These are phyloP conservation scores for Candida tallmaniae DNA, from an alignment of 805 yeast species.

Conservation along the genomic window DNA sequence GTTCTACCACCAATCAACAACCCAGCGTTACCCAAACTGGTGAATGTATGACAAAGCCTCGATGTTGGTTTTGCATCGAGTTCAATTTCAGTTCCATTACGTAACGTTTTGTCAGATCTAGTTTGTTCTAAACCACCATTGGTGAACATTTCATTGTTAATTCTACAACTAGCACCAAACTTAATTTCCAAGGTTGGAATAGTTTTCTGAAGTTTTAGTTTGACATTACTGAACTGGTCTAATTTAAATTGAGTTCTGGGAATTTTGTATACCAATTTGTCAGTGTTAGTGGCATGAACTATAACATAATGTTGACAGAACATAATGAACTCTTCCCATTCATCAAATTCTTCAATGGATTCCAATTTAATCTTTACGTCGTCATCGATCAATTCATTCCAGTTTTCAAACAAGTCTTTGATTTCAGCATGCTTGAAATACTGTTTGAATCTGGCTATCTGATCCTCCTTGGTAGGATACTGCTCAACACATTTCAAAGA, in stretches of 20 bases:
- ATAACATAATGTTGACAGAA: constrained; percentile 74
- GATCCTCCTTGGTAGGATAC: constrained; percentile 51
- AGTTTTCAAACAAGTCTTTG: constrained; percentile 51
- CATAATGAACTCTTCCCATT: constrained; percentile 74
- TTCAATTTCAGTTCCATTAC: constrained; percentile 12
- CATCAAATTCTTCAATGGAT: constrained; percentile 68
- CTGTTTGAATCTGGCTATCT: constrained; percentile 43
- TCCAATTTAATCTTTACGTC: constrained; percentile 39
- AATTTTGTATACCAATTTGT: constrained; percentile 12
- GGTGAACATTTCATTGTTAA: constrained; percentile 19
- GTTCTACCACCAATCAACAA: constrained; percentile 65
- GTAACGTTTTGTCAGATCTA: constrained; percentile 14
- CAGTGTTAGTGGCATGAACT: constrained; percentile 54
- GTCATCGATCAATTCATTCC: constrained; percentile 43
- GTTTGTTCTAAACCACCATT: constrained; percentile 41
- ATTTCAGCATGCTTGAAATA: constrained; percentile 51
- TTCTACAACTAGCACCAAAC: constrained; percentile 35
- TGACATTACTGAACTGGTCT: background rate
- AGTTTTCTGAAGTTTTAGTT: background rate
- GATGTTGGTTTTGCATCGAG: constrained; percentile 27
- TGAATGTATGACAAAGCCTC: constrained; percentile 58
- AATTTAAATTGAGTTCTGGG: background rate
- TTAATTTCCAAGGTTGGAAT: constrained; percentile 22
- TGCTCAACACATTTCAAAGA: constrained; percentile 61
- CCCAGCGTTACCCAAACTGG: constrained; percentile 20